Evolutionary conservation across 306 rosid genomes (phyloP).

Genomic region (Cucurbita argyrosperma): DNA sequence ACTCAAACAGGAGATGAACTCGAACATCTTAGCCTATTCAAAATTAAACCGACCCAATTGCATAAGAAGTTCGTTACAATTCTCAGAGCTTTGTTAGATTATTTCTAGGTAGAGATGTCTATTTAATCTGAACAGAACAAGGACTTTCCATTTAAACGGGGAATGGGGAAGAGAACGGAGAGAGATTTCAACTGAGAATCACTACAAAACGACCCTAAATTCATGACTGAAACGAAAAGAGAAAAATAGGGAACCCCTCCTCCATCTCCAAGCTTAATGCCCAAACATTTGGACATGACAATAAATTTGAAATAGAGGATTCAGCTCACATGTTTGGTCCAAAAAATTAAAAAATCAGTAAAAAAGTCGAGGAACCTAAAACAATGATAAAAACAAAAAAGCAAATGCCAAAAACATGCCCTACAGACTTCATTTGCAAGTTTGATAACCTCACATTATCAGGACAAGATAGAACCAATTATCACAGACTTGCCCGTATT

Average conservation of each 20-base stretch:
- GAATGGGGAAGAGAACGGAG: no score
- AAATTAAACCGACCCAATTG: not conserved
- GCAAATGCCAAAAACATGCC: not conserved
- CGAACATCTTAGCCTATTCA: not conserved
- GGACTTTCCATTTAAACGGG: no score
- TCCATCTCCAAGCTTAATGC: not conserved
- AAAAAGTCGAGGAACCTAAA: not conserved
- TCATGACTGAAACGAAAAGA: not conserved
- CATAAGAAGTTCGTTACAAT: not conserved
- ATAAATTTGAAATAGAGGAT: not conserved
- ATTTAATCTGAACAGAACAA: no score
- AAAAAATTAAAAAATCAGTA: not conserved
- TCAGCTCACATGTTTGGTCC: not conserved
- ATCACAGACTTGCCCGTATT: slow-evolving; percentile 4
- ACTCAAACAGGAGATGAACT: not conserved
- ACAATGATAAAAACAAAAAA: slow-evolving; percentile 1
- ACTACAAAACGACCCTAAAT: not conserved
- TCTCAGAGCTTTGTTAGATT: not conserved
- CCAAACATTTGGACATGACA: not conserved
- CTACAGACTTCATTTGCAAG: slow-evolving; percentile 1
- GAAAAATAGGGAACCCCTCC: not conserved
- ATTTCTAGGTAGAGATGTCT: no score
- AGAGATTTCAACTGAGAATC: not conserved
- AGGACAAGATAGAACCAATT: slow-evolving; percentile 1
- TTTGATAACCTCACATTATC: not conserved